phyloP scores from a whole-genome alignment of 2,329 filamentous ascomycete genomes.

The Verticillium klebahnii region DNA sequence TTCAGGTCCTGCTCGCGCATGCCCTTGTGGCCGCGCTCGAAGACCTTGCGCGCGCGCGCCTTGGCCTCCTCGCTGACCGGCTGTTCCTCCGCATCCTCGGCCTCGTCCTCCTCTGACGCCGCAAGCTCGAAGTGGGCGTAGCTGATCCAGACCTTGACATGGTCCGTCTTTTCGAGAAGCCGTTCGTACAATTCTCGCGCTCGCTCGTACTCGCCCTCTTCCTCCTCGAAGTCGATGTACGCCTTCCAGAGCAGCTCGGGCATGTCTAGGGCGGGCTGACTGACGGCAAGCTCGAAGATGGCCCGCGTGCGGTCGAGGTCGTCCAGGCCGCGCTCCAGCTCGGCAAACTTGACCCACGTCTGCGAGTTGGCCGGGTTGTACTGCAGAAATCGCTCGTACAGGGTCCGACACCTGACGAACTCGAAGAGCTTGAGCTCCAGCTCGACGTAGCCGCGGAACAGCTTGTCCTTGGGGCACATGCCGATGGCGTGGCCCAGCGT shows the following conservation, averaged over 20 bases:
- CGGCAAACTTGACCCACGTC: slow-evolving; percentile 95
- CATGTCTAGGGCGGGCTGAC: slow-evolving; percentile 86
- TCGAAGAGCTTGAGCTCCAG: slow-evolving; percentile 92
- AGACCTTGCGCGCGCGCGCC: slow-evolving; percentile 73
- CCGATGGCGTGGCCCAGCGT: slow-evolving; percentile 86
- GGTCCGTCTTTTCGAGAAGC: slow-evolving; percentile 88
- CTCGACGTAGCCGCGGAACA: slow-evolving; percentile 91
- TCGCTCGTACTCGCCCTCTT: slow-evolving; percentile 84
- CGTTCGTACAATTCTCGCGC: slow-evolving; percentile 84
- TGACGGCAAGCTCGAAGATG: slow-evolving; percentile 87
- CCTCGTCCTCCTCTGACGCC: slow-evolving; percentile 62
- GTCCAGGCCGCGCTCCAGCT: slow-evolving; percentile 86
- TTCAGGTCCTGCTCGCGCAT: slow-evolving; percentile 90
- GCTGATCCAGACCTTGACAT: slow-evolving; percentile 98
- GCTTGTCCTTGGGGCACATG: slow-evolving; percentile 91
- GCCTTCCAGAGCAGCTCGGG: slow-evolving; percentile 96
- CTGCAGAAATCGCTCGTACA: slow-evolving; percentile 92
- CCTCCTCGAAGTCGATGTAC: slow-evolving; percentile 98
- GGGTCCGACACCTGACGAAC: slow-evolving; percentile 81
- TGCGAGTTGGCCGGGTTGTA: slow-evolving; percentile 88
- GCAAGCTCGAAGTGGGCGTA: slow-evolving; percentile 99
- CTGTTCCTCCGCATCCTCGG: slow-evolving; percentile 56
- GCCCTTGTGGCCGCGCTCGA: slow-evolving; percentile 76
- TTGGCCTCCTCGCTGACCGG: slow-evolving; percentile 81
- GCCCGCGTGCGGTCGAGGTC: slow-evolving; percentile 83